These are phyloP conservation scores for Saksenaea oblongispora DNA, from an alignment of 371 early-diverging fungal genomes.

Conservation along the genomic window DNA sequence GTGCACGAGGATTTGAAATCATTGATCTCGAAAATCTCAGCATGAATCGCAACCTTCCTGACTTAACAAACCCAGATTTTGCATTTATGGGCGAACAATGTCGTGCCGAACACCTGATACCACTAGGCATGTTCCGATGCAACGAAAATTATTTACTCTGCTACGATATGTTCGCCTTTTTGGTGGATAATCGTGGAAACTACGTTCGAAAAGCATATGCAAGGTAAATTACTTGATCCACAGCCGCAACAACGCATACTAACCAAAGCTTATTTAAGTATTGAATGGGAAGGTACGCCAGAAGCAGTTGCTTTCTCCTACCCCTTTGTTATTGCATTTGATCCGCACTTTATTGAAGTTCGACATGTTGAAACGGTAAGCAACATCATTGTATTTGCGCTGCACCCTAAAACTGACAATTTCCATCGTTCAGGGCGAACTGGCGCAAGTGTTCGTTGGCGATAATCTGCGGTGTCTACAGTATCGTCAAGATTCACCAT, in stretches of 20 bases:
- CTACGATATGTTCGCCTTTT: conserved; percentile 91
- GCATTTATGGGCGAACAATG: conserved; percentile 26
- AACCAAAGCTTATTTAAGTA: conserved; percentile 5
- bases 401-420: neutral
- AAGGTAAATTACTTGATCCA: conserved; percentile 11
- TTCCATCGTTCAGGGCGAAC: conserved; percentile 33
- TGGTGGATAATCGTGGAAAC: conserved; percentile 68
- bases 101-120: conserved; percentile 45
- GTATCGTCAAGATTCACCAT: conserved; percentile 24
- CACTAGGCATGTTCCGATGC: conserved; percentile 84
- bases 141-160: conserved; percentile 84
- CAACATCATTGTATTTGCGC: neutral
- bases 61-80: conserved; percentile 36
- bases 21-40: conserved; percentile 79
- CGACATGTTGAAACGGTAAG: conserved; percentile 81
- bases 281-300: conserved; percentile 60
- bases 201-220: conserved; percentile 10
- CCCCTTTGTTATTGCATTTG: conserved; percentile 90
- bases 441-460: conserved; percentile 48
- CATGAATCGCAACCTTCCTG: conserved; percentile 55
- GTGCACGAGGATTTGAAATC: conserved; percentile 82
- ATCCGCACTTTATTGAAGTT: conserved; percentile 87
- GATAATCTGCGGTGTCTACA: conserved; percentile 42
- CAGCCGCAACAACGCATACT: neutral
- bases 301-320: conserved; percentile 65